These are phyloP conservation scores for Dimargaris xerosporica DNA, from an alignment of 192 early-diverging fungal species.

Conservation along the genomic window DNA sequence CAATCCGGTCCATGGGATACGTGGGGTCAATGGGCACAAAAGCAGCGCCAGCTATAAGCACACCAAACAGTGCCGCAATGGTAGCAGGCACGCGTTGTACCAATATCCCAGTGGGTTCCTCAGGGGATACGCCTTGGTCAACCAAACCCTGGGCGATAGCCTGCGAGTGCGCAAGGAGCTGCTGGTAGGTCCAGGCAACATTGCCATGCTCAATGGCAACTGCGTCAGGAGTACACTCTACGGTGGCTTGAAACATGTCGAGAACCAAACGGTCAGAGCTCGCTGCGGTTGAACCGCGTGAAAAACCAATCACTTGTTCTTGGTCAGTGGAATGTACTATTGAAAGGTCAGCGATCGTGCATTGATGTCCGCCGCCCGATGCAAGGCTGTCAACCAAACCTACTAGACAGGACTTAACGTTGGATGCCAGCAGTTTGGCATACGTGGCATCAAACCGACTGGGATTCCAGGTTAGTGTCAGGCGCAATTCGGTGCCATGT, in stretches of 20 bases:
- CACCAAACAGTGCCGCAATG: constrained; percentile 1
- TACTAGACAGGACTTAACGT: neutral
- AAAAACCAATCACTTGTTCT: neutral
- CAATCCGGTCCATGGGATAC: neutral
- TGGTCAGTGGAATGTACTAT: neutral
- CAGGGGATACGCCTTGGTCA: neutral
- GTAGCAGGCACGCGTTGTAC: neutral
- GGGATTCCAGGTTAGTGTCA: neutral
- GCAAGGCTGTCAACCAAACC: neutral
- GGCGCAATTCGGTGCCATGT: neutral
- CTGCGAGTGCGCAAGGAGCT: neutral
- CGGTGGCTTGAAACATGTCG: neutral
- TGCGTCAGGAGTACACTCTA: neutral
- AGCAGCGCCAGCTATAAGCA: neutral
- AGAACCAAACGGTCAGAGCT: neutral
- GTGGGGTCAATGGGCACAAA: neutral
- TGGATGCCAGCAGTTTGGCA: neutral
- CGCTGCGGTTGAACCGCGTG: neutral
- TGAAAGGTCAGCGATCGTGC: neutral
- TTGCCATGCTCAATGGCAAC: constrained; percentile 3
- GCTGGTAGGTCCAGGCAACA: neutral
- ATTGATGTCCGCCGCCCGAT: neutral
- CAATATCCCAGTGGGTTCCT: neutral
- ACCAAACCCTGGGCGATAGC: neutral
- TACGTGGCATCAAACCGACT: neutral